Evolutionary conservation across 495 filamentous ascomycete genomes (phyloP).

Genomic region (Hypoxylon lienhwacheense): DNA sequence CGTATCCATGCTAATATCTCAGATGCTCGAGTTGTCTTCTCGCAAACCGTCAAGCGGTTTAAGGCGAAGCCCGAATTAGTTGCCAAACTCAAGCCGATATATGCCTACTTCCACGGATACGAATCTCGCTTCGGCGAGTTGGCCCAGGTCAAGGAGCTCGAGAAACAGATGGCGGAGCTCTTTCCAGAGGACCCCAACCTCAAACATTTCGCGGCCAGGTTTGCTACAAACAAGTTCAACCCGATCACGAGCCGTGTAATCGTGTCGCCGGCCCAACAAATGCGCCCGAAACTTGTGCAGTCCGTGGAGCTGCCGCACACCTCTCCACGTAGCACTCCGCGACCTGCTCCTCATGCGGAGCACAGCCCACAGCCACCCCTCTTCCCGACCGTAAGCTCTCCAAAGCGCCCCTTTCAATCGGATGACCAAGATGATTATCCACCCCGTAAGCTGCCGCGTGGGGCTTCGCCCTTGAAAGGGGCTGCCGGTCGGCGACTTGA

Average conservation of each 20-base stretch:
- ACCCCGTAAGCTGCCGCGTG: constrained; percentile 79
- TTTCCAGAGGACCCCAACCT: constrained; percentile 85
- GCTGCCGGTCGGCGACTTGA: constrained; percentile 79
- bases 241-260: constrained; percentile 80
- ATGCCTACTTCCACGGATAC: constrained; percentile 88
- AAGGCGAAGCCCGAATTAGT: constrained; percentile 70
- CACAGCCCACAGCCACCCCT: constrained; percentile 55
- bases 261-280: constrained; percentile 75
- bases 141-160: constrained; percentile 81
- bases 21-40: constrained; percentile 95
- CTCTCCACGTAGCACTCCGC: constrained; percentile 59
- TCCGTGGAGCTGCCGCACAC: constrained; percentile 51
- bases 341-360: constrained; percentile 36
- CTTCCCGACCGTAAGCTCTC: constrained; percentile 63
- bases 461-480: constrained; percentile 84
- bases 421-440: constrained; percentile 76
- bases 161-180: constrained; percentile 87
- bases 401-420: constrained; percentile 68
- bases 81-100: constrained; percentile 78
- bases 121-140: constrained; percentile 94
- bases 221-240: constrained; percentile 57
- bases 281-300: constrained; percentile 62
- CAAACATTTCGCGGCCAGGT: constrained; percentile 73
- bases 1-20: background rate
- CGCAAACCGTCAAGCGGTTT: constrained; percentile 81